Evolutionary conservation across 805 yeast genomes (phyloP).

Genomic region (Deakozyma indianensis): DNA sequence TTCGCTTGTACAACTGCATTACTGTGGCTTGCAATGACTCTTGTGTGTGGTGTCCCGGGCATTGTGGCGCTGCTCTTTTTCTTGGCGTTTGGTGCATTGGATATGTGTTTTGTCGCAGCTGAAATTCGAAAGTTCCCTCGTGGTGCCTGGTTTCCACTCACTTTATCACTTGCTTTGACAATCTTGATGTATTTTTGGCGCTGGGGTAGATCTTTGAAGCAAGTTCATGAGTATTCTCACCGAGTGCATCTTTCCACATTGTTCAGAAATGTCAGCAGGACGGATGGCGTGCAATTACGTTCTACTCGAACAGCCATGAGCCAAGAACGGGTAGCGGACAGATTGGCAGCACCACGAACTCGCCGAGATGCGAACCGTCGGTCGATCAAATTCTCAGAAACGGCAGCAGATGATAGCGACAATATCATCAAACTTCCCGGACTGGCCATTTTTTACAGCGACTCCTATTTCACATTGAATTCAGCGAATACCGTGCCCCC

Average conservation of each 20-base stretch:
- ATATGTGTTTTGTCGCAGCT: constrained; percentile 30
- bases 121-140: constrained; percentile 37
- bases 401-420: not conserved
- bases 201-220: not conserved
- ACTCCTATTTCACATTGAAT: not conserved
- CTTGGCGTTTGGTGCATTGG: constrained; percentile 32
- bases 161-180: constrained; percentile 17
- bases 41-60: constrained; percentile 28
- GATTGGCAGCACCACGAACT: not conserved
- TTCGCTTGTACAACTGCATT: constrained; percentile 37
- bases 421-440: not conserved
- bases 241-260: not conserved
- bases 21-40: constrained; percentile 31
- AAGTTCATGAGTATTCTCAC: not conserved
- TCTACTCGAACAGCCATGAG: not conserved
- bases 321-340: not conserved
- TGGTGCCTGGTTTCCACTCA: constrained; percentile 51
- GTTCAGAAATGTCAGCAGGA: not conserved
- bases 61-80: constrained; percentile 24
- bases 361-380: not conserved
- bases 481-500: not conserved
- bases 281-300: not conserved
- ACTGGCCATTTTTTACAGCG: not conserved
- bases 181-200: not conserved
- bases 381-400: not conserved